A percentile compares a stretch with the other conserved stretches of the same genome.
phyloP scores from a whole-genome alignment of 495 filamentous ascomycete species.

The Penicillium taxi region DNA sequence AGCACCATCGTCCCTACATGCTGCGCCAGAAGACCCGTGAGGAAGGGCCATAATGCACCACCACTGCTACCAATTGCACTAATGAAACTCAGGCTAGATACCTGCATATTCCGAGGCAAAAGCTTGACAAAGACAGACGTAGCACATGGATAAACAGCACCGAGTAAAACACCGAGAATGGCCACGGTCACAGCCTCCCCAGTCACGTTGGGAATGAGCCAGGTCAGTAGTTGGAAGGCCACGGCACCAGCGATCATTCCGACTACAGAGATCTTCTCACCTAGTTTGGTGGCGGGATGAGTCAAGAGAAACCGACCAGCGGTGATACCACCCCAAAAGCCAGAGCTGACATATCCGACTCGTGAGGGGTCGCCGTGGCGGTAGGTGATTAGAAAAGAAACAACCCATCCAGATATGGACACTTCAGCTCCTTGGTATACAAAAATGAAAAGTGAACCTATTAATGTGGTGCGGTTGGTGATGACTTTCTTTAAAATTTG shows the following conservation, averaged over 20 bases:
- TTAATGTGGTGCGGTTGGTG: constrained; percentile 52
- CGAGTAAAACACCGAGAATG: constrained; percentile 68
- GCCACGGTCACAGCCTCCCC: constrained; percentile 62
- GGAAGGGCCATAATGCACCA: constrained; percentile 66
- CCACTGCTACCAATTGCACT: constrained; percentile 66
- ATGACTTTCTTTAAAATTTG: constrained; percentile 44
- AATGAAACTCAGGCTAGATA: constrained; percentile 61
- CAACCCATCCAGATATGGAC: constrained; percentile 72
- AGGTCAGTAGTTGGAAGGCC: constrained; percentile 62
- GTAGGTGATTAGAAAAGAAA: constrained; percentile 65
- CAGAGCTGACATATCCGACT: constrained; percentile 74
- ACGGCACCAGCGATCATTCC: constrained; percentile 50
- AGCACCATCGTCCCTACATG: constrained; percentile 63
- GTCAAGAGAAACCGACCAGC: constrained; percentile 62
- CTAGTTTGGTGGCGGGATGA: constrained; percentile 53
- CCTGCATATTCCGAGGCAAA: constrained; percentile 54
- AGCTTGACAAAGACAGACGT: constrained; percentile 56
- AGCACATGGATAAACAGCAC: constrained; percentile 68
- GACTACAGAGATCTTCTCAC: constrained; percentile 61
- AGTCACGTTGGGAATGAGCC: constrained; percentile 64
- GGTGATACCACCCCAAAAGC: constrained; percentile 77
- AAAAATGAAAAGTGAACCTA: constrained; percentile 72
- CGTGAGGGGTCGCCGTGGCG: constrained; percentile 56
- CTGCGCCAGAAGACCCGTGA: constrained; percentile 63
- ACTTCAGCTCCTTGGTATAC: constrained; percentile 76